Evolutionary conservation across 176 grass and related monocot species (phyloP).

Genomic region (Eleusine indica): DNA sequence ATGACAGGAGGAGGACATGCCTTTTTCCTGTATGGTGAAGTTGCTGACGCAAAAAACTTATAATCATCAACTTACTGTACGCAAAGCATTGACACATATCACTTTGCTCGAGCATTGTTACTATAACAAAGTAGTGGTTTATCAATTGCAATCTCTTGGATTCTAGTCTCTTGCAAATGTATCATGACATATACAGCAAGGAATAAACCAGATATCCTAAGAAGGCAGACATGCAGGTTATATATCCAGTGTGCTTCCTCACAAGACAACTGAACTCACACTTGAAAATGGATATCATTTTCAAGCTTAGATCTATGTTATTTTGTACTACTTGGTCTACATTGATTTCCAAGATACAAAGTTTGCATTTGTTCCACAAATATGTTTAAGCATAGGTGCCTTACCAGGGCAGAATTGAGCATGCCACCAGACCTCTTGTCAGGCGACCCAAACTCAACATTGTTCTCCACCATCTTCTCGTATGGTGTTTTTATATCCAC

Average conservation of each 20-base stretch:
- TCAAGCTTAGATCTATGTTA: constrained; percentile 9
- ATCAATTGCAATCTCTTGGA: background rate
- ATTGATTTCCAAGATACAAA: constrained; percentile 2
- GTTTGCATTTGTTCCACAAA: constrained; percentile 1
- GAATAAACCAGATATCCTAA: background rate
- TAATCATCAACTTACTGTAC: constrained; percentile 2
- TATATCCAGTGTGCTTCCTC: background rate
- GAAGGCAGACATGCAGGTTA: background rate
- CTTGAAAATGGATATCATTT: background rate
- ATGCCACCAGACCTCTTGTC: constrained; percentile 87
- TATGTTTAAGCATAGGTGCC: background rate
- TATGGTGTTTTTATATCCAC: constrained; percentile 95
- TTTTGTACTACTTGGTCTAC: background rate
- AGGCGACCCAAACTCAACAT: constrained; percentile 92
- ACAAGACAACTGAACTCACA: background rate
- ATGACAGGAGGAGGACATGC: background rate
- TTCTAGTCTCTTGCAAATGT: constrained; percentile 13
- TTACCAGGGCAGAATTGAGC: constrained; percentile 93
- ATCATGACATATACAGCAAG: background rate
- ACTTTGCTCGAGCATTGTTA: constrained; percentile 4
- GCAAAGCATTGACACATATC: background rate
- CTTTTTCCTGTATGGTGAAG: background rate
- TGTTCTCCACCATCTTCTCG: constrained; percentile 98
- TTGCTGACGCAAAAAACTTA: constrained; percentile 1
- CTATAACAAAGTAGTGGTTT: background rate